phyloP scores from a whole-genome alignment of 1,284 basidiomycete species.

The Microstroma glucosiphilum region DNA sequence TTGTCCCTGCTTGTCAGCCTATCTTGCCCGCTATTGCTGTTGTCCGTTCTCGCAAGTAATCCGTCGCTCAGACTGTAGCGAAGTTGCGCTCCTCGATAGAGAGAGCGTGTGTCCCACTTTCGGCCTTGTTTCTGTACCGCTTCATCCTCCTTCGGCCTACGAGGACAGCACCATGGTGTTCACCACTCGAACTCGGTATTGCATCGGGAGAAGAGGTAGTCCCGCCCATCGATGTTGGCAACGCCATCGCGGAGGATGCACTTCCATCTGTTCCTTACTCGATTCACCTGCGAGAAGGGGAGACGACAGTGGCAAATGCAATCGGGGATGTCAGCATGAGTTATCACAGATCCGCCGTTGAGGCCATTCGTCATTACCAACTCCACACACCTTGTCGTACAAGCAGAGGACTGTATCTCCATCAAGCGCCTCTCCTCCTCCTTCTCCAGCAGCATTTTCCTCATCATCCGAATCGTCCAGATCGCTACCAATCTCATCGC shows the following conservation, averaged over 20 bases:
- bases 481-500: conserved; percentile 90
- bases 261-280: conserved; percentile 99
- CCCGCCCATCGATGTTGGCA: conserved; percentile 91
- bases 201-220: conserved; percentile 96
- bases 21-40: too few species aligned
- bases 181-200: conserved; percentile 52
- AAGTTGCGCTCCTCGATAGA: too few species aligned
- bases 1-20: too few species aligned
- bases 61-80: too few species aligned
- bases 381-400: conserved; percentile 77
- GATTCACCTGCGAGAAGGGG: conserved; percentile 57
- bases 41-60: too few species aligned
- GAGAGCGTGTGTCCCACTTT: too few species aligned
- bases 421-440: conserved; percentile 54
- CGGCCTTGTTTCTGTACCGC: too few species aligned
- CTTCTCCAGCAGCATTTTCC: conserved; percentile 55
- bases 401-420: conserved; percentile 95
- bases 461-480: conserved; percentile 80
- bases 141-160: too few species aligned
- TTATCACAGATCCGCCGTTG: too few species aligned
- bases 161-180: too few species aligned
- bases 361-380: too few species aligned
- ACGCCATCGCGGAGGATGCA: conserved; percentile 98
- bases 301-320: neutral
- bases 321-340: too few species aligned